phyloP scores from a whole-genome alignment of 805 yeast genomes.

The Hanseniaspora thailandica region DNA sequence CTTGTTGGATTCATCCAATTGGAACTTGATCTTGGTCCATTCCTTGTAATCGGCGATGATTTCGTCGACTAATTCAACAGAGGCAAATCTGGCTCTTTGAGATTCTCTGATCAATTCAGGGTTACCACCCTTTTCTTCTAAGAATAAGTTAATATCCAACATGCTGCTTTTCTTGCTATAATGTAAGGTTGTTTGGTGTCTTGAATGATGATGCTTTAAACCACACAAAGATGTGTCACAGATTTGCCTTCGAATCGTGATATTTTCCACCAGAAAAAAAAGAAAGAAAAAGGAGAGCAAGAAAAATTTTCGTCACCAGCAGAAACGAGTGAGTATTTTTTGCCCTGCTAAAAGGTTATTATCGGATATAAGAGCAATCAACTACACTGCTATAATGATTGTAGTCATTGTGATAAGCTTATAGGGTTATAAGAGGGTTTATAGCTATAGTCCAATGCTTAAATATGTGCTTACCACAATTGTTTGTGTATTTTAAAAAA shows the following conservation, averaged over 20 bases:
- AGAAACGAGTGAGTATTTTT: too few species aligned
- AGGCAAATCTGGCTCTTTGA: slow-evolving; percentile 86
- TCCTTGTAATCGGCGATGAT: slow-evolving; percentile 80
- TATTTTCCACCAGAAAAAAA: too few species aligned
- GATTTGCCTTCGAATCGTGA: too few species aligned
- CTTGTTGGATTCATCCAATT: slow-evolving; percentile 83
- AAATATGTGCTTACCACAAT: too few species aligned
- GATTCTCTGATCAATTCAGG: slow-evolving; percentile 80
- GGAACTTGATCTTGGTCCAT: slow-evolving; percentile 85
- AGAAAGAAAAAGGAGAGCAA: not conserved
- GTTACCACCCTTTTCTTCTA: slow-evolving; percentile 94
- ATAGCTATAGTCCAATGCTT: too few species aligned
- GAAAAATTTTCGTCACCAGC: not conserved
- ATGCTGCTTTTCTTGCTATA: slow-evolving; percentile 30
- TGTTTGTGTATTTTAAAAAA: too few species aligned
- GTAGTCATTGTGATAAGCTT: too few species aligned
- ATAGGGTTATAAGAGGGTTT: too few species aligned
- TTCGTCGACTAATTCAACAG: slow-evolving; percentile 92
- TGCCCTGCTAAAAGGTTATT: too few species aligned
- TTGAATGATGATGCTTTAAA: too few species aligned
- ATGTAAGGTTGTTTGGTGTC: not conserved
- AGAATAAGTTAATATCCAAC: slow-evolving; percentile 87
- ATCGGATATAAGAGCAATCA: slow-evolving; percentile 42
- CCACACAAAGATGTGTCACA: too few species aligned
- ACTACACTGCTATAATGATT: too few species aligned